These are phyloP conservation scores for Penicillium dipodomyicola DNA, from an alignment of 495 filamentous ascomycete genomes.

Conservation along the genomic window DNA sequence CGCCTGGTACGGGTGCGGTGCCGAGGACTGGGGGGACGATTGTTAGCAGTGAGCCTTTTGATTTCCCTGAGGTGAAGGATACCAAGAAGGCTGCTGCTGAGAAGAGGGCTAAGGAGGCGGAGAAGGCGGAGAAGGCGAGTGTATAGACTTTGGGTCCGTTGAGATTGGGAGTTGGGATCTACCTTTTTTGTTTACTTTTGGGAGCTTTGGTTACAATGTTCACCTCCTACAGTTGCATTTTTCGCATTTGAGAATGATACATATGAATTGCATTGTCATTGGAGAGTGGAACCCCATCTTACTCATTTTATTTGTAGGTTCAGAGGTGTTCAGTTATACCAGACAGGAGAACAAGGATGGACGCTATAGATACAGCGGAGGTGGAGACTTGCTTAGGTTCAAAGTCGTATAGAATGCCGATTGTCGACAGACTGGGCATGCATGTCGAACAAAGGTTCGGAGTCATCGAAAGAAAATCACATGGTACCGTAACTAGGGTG, in stretches of 20 bases:
- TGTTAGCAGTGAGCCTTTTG: slow-evolving; percentile 66
- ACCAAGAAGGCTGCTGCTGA: slow-evolving; percentile 29
- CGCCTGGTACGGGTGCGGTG: slow-evolving; percentile 48
- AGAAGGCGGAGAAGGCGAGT: slow-evolving; percentile 3
- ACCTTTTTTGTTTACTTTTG: neutral
- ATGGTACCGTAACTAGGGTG: slow-evolving; percentile 51
- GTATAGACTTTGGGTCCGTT: neutral
- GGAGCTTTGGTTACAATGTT: neutral
- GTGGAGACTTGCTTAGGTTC: neutral
- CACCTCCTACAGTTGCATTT: slow-evolving; percentile 1
- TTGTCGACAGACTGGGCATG: no score
- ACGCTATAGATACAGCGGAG: slow-evolving; percentile 3
- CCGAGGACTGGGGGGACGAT: slow-evolving; percentile 61
- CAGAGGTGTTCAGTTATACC: neutral
- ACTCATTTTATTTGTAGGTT: neutral
- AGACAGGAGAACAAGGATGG: neutral
- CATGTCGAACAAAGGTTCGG: slow-evolving; percentile 1
- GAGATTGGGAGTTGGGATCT: neutral
- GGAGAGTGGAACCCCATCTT: neutral
- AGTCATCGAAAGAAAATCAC: slow-evolving; percentile 8
- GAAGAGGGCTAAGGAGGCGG: slow-evolving; percentile 14
- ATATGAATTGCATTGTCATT: neutral
- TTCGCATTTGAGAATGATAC: slow-evolving; percentile 1
- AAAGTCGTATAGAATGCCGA: neutral
- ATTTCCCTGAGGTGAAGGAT: slow-evolving; percentile 68